phyloP scores from a whole-genome alignment of 345 rosid species.

The Clausena lansium region DNA sequence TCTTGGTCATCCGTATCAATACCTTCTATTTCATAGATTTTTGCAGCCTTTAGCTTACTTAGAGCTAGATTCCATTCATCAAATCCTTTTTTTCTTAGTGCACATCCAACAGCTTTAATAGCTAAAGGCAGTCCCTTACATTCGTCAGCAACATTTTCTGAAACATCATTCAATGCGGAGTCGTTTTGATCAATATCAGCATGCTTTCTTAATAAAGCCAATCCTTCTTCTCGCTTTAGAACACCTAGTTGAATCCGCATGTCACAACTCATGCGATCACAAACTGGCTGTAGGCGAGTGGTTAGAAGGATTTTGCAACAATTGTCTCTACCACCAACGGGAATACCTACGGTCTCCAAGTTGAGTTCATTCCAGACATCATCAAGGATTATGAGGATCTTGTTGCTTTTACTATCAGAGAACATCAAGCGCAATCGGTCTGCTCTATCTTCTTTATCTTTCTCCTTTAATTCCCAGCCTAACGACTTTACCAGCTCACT shows the following conservation, averaged over 20 bases:
- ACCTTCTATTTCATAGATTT: neutral
- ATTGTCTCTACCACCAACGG: neutral
- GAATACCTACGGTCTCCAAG: neutral
- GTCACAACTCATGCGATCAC: neutral
- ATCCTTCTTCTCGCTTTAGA: neutral
- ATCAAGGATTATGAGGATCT: neutral
- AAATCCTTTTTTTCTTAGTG: neutral
- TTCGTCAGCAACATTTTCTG: no score
- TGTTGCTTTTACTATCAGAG: neutral
- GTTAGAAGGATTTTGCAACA: neutral
- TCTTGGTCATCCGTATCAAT: neutral
- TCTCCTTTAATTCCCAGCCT: neutral
- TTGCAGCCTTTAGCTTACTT: neutral
- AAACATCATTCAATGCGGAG: accelerated
- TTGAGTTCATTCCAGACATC: neutral
- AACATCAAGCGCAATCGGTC: neutral
- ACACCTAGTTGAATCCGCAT: accelerated
- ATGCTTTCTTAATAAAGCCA: accelerated
- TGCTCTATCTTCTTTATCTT: neutral
- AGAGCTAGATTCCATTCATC: neutral
- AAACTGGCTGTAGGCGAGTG: neutral
- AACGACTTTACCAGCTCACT: no score
- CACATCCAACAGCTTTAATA: no score
- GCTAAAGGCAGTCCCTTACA: no score
- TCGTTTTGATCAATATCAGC: accelerated